Evolutionary conservation across 2,329 filamentous ascomycete species (phyloP).

Genomic region (Botrytis squamosa): DNA sequence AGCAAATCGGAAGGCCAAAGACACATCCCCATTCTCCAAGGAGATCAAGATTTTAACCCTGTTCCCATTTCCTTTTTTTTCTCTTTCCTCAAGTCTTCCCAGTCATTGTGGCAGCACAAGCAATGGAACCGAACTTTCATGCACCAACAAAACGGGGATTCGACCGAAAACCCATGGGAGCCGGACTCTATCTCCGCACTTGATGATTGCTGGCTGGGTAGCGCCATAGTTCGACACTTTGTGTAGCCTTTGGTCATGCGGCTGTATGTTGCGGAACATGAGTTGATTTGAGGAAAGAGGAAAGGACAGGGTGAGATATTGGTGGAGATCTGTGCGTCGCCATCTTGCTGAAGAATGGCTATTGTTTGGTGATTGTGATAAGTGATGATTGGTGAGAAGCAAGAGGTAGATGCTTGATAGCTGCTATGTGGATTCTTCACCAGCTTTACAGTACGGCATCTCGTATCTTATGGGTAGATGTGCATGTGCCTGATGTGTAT

Average conservation of each 20-base stretch:
- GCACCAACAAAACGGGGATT: constrained; percentile 12
- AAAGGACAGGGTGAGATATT: constrained; percentile 15
- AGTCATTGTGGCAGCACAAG: background rate
- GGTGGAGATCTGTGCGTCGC: constrained; percentile 20
- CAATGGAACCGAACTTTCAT: background rate
- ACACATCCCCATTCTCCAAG: background rate
- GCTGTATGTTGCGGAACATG: constrained; percentile 14
- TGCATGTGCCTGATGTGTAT: background rate
- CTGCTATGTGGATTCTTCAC: background rate
- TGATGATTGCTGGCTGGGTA: background rate
- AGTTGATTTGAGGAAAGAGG: background rate
- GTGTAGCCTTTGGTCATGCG: constrained; percentile 18
- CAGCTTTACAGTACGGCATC: constrained; percentile 1
- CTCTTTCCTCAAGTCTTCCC: background rate
- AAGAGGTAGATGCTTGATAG: background rate
- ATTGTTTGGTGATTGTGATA: background rate
- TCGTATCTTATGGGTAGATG: background rate
- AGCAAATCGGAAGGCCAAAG: background rate
- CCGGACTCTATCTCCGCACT: constrained; percentile 9
- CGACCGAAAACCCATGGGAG: constrained; percentile 2
- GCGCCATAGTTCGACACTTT: constrained; percentile 4
- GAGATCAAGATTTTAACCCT: background rate
- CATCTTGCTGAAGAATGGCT: constrained; percentile 19
- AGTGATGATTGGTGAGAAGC: background rate
- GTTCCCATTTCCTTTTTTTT: background rate